These are phyloP conservation scores for Colletotrichum coccodes DNA, from an alignment of 2,329 filamentous ascomycete species.

Conservation along the genomic window DNA sequence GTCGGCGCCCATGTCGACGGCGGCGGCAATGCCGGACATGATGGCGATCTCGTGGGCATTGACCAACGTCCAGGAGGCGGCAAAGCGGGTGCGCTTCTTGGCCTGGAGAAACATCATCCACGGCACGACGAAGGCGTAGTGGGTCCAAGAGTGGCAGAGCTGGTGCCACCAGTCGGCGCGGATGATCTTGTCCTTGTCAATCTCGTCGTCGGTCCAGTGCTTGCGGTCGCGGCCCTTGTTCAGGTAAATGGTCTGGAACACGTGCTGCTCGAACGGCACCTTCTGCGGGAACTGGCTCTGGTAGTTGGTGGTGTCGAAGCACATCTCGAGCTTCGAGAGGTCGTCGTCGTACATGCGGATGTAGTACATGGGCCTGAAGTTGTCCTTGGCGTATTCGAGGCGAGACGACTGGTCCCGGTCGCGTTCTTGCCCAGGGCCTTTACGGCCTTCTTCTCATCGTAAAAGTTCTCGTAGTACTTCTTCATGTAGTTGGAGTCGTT, in stretches of 20 bases:
- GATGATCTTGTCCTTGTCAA: slow-evolving; percentile 64
- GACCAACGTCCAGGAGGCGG: slow-evolving; percentile 73
- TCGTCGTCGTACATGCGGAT: slow-evolving; percentile 67
- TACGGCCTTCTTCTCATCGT: slow-evolving; percentile 56
- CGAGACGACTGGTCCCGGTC: slow-evolving; percentile 50
- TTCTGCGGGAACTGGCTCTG: slow-evolving; percentile 71
- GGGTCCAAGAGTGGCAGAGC: slow-evolving; percentile 67
- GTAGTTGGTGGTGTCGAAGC: slow-evolving; percentile 77
- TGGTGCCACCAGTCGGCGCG: slow-evolving; percentile 71
- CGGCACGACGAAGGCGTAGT: slow-evolving; percentile 69
- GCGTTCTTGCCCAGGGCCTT: slow-evolving; percentile 44
- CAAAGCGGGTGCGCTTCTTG: slow-evolving; percentile 67
- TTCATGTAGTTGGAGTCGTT: slow-evolving; percentile 72
- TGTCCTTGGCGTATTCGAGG: slow-evolving; percentile 53
- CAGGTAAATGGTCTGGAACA: slow-evolving; percentile 61
- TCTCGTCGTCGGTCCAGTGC: slow-evolving; percentile 64
- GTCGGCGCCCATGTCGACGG: slow-evolving; percentile 72
- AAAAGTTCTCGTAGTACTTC: slow-evolving; percentile 71
- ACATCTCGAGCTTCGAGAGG: slow-evolving; percentile 69
- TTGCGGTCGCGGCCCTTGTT: slow-evolving; percentile 65
- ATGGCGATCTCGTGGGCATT: slow-evolving; percentile 75
- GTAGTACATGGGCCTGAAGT: slow-evolving; percentile 70
- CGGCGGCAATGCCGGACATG: slow-evolving; percentile 74
- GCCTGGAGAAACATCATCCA: slow-evolving; percentile 76
- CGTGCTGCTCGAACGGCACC: slow-evolving; percentile 48